These are phyloP conservation scores for Solanum microdontum DNA, from an alignment of 257 asterid genomes.

Conservation along the genomic window DNA sequence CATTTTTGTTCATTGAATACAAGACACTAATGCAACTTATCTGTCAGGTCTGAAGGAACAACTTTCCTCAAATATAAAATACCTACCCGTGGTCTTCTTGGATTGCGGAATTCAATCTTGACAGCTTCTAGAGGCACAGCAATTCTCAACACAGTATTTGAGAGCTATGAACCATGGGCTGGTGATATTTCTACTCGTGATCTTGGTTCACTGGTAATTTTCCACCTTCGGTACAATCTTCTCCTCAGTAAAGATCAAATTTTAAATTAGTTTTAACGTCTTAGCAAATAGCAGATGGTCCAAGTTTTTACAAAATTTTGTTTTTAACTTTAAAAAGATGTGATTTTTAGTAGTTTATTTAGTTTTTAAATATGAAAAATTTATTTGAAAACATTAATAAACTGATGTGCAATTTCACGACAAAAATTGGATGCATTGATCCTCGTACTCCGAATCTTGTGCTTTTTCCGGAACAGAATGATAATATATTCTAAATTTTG, in stretches of 20 bases:
- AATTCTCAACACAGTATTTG: conserved; percentile 79
- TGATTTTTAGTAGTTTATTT: neutral
- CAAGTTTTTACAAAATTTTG: neutral
- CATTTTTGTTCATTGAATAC: neutral
- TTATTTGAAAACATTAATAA: neutral
- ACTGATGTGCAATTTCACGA: neutral
- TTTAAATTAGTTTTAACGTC: neutral
- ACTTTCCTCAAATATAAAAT: conserved; percentile 70
- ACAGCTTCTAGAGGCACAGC: conserved; percentile 98
- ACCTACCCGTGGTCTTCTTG: conserved; percentile 96
- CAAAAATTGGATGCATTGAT: neutral
- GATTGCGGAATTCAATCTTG: conserved; percentile 75
- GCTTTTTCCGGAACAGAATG: neutral
- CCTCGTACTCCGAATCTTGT: neutral
- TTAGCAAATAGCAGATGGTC: neutral
- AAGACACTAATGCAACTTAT: conserved; percentile 1
- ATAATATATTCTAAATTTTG: neutral
- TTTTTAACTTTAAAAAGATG: neutral
- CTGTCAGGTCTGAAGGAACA: conserved; percentile 66
- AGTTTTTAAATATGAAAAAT: neutral
- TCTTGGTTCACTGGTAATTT: conserved; percentile 81
- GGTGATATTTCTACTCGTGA: conserved; percentile 95
- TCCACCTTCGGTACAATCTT: neutral
- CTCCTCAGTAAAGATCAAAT: neutral
- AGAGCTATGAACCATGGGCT: conserved; percentile 90